These are phyloP conservation scores for Ailanthus altissimus DNA, from an alignment of 345 rosid species.

Conservation along the genomic window DNA sequence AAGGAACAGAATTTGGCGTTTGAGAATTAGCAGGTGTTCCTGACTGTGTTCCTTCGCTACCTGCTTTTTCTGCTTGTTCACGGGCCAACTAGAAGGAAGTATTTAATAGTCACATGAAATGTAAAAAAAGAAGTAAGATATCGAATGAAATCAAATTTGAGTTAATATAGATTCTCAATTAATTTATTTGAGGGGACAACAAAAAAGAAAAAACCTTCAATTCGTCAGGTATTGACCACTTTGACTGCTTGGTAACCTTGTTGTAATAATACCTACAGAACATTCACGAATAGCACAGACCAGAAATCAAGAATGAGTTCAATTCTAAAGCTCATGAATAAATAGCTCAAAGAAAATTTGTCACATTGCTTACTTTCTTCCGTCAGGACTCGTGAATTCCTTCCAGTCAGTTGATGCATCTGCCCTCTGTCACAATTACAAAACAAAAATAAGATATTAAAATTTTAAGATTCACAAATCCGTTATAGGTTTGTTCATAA, in stretches of 20 bases:
- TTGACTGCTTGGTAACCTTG: constrained; percentile 83
- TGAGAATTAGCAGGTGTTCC: constrained; percentile 34
- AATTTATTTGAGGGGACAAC: not conserved
- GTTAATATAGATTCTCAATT: not conserved
- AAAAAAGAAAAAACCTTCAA: constrained; percentile 61
- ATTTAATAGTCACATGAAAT: constrained; percentile 21
- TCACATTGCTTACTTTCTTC: constrained; percentile 66
- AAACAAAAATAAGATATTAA: constrained; percentile 19
- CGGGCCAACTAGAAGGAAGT: constrained; percentile 72
- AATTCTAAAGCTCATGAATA: not conserved
- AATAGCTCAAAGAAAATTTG: constrained; percentile 19
- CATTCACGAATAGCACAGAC: constrained; percentile 26
- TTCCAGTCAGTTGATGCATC: constrained; percentile 97
- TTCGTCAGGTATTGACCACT: constrained; percentile 90
- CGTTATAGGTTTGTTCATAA: not conserved
- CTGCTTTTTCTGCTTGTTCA: constrained; percentile 54
- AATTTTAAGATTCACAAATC: not conserved
- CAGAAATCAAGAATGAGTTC: constrained; percentile 24
- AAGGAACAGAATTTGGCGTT: constrained; percentile 30
- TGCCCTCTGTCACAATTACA: constrained; percentile 63
- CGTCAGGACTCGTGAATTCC: constrained; percentile 89
- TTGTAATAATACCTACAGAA: constrained; percentile 78
- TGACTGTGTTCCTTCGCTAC: constrained; percentile 35
- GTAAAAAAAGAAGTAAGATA: constrained; percentile 14
- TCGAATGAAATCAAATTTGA: not conserved